Evolutionary conservation across 169 alveolate genomes (phyloP).

Genomic region (Miamiensis avidus): DNA sequence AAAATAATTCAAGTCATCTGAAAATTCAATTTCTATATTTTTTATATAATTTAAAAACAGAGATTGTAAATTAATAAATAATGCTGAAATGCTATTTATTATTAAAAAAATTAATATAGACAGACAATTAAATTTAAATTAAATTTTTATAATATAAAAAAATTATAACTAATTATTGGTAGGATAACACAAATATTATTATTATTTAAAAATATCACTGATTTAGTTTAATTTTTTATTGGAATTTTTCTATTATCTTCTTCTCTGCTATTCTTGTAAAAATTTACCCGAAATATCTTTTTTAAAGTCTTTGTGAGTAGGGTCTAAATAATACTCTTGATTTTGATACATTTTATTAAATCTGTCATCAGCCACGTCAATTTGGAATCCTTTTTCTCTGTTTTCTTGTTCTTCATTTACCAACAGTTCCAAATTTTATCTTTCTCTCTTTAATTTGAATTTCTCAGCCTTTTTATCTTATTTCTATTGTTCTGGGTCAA

Average conservation of each 20-base stretch:
- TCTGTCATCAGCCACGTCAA: conserved; percentile 75
- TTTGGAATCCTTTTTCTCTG: conserved; percentile 48
- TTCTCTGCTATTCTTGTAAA: conserved; percentile 18
- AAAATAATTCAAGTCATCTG: no score
- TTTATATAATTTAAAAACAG: no score
- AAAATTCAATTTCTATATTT: no score
- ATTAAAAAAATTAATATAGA: no score
- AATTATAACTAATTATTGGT: no score
- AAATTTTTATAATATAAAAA: no score
- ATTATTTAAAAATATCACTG: no score
- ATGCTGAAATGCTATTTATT: no score
- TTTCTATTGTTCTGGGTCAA: conserved; percentile 33
- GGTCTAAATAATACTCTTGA: conserved; percentile 78
- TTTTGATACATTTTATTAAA: conserved; percentile 62
- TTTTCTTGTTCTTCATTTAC: conserved; percentile 62
- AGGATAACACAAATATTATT: no score
- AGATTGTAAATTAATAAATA: no score
- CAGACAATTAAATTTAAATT: no score
- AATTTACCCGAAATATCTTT: conserved; percentile 21
- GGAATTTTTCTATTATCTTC: conserved; percentile 33
- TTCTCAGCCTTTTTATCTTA: conserved; percentile 41
- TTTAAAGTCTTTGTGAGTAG: conserved; percentile 73
- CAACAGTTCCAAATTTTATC: conserved; percentile 61
- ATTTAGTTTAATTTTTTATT: no score
- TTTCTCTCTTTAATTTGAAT: conserved; percentile 31